Percentiles rank a stretch among this genome's conserved stretches.
Evolutionary conservation across 2,329 filamentous ascomycete species (phyloP).

Genomic region (Triangularia setosa): DNA sequence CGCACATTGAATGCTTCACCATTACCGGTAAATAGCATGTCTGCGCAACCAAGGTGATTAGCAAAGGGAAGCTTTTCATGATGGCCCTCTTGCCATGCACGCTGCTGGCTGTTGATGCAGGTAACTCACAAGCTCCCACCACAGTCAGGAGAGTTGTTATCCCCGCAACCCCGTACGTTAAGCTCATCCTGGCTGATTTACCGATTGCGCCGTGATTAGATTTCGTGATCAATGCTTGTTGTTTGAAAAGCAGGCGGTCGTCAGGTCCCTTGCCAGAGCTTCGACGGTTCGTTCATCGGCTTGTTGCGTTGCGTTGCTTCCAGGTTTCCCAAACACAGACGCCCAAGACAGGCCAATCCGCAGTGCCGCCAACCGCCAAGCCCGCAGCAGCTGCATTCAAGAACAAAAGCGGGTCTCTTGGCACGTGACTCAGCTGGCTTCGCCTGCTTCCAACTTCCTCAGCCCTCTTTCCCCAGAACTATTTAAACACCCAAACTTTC

Average conservation of each 20-base stretch:
- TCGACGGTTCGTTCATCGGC: background rate
- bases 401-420: background rate
- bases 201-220: background rate
- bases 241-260: background rate
- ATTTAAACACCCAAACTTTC: conserved; percentile 25
- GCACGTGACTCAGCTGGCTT: conserved; percentile 6
- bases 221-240: background rate
- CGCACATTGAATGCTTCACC: conserved; percentile 93
- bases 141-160: conserved; percentile 65
- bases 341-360: background rate
- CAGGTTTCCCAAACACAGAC: background rate
- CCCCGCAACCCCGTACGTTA: conserved; percentile 66
- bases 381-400: background rate
- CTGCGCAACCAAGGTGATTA: conserved; percentile 45
- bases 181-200: conserved; percentile 56
- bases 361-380: conserved; percentile 22
- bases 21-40: conserved; percentile 97
- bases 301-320: conserved; percentile 4
- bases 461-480: conserved; percentile 19
- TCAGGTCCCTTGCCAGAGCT: background rate
- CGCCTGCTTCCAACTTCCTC: conserved; percentile 2
- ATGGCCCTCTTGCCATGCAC: conserved; percentile 13
- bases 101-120: background rate
- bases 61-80: conserved; percentile 25
- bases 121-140: conserved; percentile 71